Conservation (phyloP, 2,329 filamentous ascomycete species). For the Pestalotiopsis sp. region DNA sequence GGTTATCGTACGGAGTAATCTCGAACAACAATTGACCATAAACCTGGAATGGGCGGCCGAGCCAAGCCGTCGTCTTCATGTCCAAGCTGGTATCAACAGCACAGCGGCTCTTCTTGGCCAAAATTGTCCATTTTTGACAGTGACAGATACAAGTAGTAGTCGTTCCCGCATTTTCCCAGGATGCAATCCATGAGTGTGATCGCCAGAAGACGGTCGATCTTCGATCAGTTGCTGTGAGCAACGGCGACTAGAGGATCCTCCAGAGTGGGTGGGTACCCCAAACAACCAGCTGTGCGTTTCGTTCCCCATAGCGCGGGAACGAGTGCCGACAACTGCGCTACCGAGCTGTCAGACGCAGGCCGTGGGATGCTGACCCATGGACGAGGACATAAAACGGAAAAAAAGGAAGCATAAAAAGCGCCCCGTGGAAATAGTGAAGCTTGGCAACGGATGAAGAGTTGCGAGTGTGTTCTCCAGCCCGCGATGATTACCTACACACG, state of each 20-base stretch:
- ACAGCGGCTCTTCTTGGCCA: too few relatives aligned
- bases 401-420: neutral
- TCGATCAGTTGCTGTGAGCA: neutral
- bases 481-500: neutral
- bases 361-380: neutral
- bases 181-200: too few relatives aligned
- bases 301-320: neutral
- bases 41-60: too few relatives aligned
- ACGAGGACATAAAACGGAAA: neutral
- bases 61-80: too few relatives aligned
- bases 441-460: neutral
- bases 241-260: neutral
- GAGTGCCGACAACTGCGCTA: neutral
- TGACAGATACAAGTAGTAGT: too few relatives aligned
- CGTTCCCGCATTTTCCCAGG: too few relatives aligned
- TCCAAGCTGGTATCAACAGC: too few relatives aligned
- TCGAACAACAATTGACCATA: too few relatives aligned
- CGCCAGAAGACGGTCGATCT: too few relatives aligned
- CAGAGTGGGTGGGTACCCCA: neutral
- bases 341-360: neutral
- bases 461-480: neutral
- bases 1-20: too few relatives aligned
- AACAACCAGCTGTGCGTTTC: neutral
- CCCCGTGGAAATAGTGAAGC: neutral
- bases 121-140: too few relatives aligned